A percentile compares a stretch with the other conserved stretches of the same genome.
Evolutionary conservation across 164 flowering plant species (phyloP).

Genomic region (Umbellularia californica): DNA sequence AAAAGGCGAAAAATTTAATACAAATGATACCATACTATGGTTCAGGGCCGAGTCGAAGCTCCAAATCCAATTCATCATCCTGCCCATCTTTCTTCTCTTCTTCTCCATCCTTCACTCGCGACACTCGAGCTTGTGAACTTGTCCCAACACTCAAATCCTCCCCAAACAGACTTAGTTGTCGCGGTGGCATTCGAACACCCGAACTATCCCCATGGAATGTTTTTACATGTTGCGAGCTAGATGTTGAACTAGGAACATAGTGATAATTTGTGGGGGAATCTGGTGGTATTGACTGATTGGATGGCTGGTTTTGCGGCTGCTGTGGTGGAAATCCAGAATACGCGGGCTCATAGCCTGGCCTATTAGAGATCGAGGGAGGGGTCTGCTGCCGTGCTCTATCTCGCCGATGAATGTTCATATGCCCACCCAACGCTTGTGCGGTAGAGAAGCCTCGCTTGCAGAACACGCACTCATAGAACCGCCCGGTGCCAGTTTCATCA

Average conservation of each 20-base stretch:
- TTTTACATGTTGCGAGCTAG: slow-evolving; percentile 3
- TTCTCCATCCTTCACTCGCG: slow-evolving; percentile 17
- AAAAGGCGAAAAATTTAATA: no score
- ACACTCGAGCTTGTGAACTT: slow-evolving; percentile 18
- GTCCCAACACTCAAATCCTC: slow-evolving; percentile 25
- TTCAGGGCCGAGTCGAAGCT: slow-evolving; percentile 57
- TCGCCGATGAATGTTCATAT: slow-evolving; percentile 63
- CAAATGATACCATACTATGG: slow-evolving; percentile 11
- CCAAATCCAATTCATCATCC: slow-evolving; percentile 44
- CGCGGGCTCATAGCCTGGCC: slow-evolving; percentile 7
- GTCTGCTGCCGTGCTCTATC: slow-evolving; percentile 40
- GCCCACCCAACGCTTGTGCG: slow-evolving; percentile 67
- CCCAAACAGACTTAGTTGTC: slow-evolving; percentile 9
- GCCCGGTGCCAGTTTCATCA: slow-evolving; percentile 15
- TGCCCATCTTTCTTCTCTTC: slow-evolving; percentile 11
- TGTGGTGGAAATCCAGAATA: background rate
- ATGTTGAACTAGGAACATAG: slow-evolving; percentile 18
- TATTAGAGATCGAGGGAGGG: slow-evolving; percentile 9
- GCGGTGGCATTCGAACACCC: slow-evolving; percentile 6
- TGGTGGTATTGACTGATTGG: slow-evolving; percentile 7
- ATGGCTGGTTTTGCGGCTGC: slow-evolving; percentile 12
- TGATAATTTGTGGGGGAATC: slow-evolving; percentile 13
- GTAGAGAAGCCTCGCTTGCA: slow-evolving; percentile 63
- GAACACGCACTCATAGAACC: slow-evolving; percentile 52
- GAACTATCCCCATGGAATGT: slow-evolving; percentile 5